Evolutionary conservation across 306 rosid species (phyloP), one percentile per base, ranked within the genome.

Genomic region (Vigna hirtella): DNA sequence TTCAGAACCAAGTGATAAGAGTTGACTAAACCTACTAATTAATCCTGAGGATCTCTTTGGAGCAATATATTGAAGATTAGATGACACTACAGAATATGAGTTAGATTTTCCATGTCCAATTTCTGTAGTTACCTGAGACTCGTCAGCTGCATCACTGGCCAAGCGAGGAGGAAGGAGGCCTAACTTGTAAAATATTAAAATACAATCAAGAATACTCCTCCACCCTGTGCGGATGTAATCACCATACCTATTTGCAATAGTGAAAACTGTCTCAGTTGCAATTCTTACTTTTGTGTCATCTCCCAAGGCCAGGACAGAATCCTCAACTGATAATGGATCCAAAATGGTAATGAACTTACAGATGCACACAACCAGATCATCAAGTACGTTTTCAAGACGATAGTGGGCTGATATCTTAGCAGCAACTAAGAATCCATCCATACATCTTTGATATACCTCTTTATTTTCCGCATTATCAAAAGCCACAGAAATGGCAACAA

Each of bases 1-100:
- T 89, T 93, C 98, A 16, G 91, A 80, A 43, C 93, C 97, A 80
- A 93, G 93, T 79, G 89, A 93, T 77, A 93, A 83, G 36, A 93
- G 90, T 85, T 93, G 98, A 82, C 97, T 93, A 76, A 93, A 93
- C 79, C 94, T 84, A 79, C 97, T 93, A 89, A 93, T 93, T 85
- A 91, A 83, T 56, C 98, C 91, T 45, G 94, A 87, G 66, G 98
- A 87, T 85, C 88, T 91, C 89, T 87, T 87, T 50, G 94, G 85
- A 66, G 90, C 87, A 47, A 87, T 86, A 49, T 90, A 74, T 79
- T 84, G 81, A 80, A 85, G 67, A 43, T 84, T 87, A 77, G 86
- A 77, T 43, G 90, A 84, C 30, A 92, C 84, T 20, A 84, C 71
- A 55, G 94, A 85, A 84, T 80, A 89, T 20, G 89, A 40, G 18